Evolutionary conservation across 371 early-diverging fungal genomes (phyloP), one percentile per base, ranked within the genome.

Genomic region (Mortierella sp.): DNA sequence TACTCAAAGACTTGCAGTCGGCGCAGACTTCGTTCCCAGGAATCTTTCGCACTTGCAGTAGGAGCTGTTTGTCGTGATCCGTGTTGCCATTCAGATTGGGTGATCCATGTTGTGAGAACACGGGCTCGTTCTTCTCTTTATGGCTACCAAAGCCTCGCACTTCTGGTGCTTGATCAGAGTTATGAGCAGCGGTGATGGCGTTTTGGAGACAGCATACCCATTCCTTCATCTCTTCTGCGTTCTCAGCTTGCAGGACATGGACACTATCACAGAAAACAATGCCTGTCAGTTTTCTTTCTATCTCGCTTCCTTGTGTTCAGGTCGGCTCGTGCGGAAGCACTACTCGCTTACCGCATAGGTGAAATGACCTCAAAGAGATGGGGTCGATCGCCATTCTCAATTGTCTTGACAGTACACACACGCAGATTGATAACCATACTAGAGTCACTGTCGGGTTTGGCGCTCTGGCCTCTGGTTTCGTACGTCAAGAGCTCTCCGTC

Each of bases 361-460:
- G 94, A 91, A 27, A 95, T 91, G 23, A 96, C 79, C 58, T 94
- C 94, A 83, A 96, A 95, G 54, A 92, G 88, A 61, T 90, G 92
- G 11, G 94, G 85, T 24, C 96, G 85, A 71, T 95, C 96, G 19
- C 86, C 83, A 21, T 79, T 69, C 31, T 87, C 87, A 0, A 85
- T 78, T 1, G 81, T 82, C 67, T 91, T 93, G 27, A 96, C 93
- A 76, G 90, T 91, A 59, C 94, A 93, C 11, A 93, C 84, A 7
- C 91, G 87, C 51, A 94, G 71, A 58, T 93, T 89, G 60, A 92
- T 89, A 0, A 72, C 58, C 47, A 79, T 60, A 28, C 51, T 79
- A 5, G 73, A 42, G 55, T 86, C 85, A 46, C 79, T 78, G 30
- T 82, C 84, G 24, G 60, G 39, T 30, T 79, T 80, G n/a, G 56